These are phyloP conservation scores for Wallemia hederae DNA, from an alignment of 1,284 basidiomycete species.

Conservation along the genomic window DNA sequence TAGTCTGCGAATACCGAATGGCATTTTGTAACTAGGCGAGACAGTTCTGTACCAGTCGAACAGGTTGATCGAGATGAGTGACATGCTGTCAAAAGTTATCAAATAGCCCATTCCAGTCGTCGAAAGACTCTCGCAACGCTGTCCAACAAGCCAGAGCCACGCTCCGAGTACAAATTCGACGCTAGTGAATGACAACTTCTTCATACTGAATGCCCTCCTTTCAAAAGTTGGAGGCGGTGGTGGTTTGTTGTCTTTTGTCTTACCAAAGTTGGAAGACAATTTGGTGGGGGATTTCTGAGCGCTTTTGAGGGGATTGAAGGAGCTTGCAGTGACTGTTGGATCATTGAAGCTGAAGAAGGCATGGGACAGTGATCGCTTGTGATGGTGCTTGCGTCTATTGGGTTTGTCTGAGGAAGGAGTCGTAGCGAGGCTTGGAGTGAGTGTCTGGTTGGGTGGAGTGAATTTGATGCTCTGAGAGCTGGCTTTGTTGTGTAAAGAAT, in stretches of 20 bases:
- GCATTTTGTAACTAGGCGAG: not conserved
- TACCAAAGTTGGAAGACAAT: not conserved
- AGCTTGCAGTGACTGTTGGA: not conserved
- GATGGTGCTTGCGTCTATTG: not conserved
- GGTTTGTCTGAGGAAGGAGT: not conserved
- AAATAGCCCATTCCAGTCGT: constrained; percentile 81
- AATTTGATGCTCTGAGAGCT: not conserved
- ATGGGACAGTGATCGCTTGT: constrained; percentile 1
- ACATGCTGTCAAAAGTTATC: constrained; percentile 49
- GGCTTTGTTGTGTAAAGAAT: not conserved
- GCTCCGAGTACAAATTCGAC: constrained; percentile 23
- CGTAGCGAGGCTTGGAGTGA: not conserved
- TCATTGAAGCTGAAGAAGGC: constrained; percentile 1
- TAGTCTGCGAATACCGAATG: constrained; percentile 22
- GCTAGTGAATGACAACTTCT: constrained; percentile 12
- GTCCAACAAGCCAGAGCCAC: constrained; percentile 62
- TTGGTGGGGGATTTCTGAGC: not conserved
- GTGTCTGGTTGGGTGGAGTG: not conserved
- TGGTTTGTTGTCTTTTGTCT: not conserved
- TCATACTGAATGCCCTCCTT: not conserved
- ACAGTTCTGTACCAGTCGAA: not conserved
- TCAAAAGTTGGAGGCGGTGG: not conserved
- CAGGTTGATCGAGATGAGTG: not conserved
- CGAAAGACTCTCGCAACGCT: constrained; percentile 56
- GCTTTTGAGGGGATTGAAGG: not conserved